Percentiles rank a stretch among this genome's conserved stretches.
These are phyloP conservation scores for Suhomyces kunorum DNA, from an alignment of 1,139 yeast species.

Conservation along the genomic window DNA sequence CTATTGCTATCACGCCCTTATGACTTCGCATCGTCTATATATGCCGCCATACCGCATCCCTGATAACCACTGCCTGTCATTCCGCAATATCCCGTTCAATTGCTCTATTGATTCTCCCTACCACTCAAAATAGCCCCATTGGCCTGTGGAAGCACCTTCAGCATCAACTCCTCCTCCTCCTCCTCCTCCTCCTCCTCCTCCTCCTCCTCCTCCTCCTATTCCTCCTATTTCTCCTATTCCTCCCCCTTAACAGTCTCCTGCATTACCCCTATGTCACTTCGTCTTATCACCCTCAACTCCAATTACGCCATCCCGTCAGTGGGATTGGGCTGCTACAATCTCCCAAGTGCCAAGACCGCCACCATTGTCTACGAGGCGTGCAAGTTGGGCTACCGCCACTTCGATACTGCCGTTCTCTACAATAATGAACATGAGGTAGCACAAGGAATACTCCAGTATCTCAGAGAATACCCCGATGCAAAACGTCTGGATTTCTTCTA, in stretches of 20 bases:
- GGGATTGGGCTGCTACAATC: constrained; percentile 40
- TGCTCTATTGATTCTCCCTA: too few species aligned
- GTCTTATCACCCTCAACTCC: constrained; percentile 21
- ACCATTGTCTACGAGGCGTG: constrained; percentile 49
- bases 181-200: too few species aligned
- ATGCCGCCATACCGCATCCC: too few species aligned
- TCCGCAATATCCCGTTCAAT: too few species aligned
- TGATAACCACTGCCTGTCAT: too few species aligned
- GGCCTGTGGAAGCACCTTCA: too few species aligned
- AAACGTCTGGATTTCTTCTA: constrained; percentile 64
- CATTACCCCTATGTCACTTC: constrained; percentile 6
- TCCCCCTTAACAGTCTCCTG: not conserved
- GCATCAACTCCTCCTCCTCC: too few species aligned
- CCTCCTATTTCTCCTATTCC: not conserved
- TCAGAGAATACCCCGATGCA: constrained; percentile 48
- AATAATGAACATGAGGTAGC: constrained; percentile 61
- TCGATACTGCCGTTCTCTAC: constrained; percentile 63
- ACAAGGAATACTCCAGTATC: constrained; percentile 51
- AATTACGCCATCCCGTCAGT: constrained; percentile 37
- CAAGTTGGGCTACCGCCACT: constrained; percentile 52
- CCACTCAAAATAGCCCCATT: too few species aligned
- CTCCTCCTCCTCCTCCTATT: too few species aligned
- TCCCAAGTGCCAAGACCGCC: constrained; percentile 27
- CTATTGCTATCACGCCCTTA: constrained; percentile 1
- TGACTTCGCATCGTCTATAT: not conserved